Evolutionary conservation across 768 basidiomycete species (phyloP), one percentile per base, ranked within the genome.

Genomic region (Suillus hirtellus): DNA sequence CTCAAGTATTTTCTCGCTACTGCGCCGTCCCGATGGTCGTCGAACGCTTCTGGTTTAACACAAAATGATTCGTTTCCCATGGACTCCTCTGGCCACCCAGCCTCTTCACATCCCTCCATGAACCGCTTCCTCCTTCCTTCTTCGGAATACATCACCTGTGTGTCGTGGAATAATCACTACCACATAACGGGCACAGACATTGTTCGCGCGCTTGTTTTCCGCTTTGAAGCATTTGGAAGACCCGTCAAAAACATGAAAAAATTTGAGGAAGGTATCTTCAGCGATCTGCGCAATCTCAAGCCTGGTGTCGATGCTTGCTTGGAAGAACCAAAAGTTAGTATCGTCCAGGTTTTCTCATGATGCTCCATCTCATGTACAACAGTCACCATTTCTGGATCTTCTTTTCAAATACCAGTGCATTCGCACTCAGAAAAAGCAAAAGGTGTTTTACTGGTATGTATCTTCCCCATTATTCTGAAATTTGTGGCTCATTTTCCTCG

Each of bases 121-220:
- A 91, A 93, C 70, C 85, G 94, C 37, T 97, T 97, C 75, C 82
- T 89, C 44, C 85, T 98, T 17, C 95, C 96, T 0, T 87, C 90
- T 62, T 88, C 91, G 58, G 95, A 93, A 74, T 90, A 88, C 70
- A 92, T 98, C 47, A 88, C 90, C 6, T 98, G 96, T 72, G 92
- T 97, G 11, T 83, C 93, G 19, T 98, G 96, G 96, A 87, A 88
- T 58, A 90, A 94, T 8, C 82, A 92, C 38, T 95, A 94, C 72
- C 93, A 96, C 72, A 93, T 98, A 77, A 96, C 95, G 2, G 96
- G 96, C 38, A 98, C 96, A 7, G 96, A 98, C 77, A 97, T 98
- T 72, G 95, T 98, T 37, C 85, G 96, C 66, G 93, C 95, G 4
- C 81, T 98, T 59, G 89, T 94, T n/a, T 96, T 97, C 75, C 86